Conservation (phyloP, 441 rosid genomes). For the Adansonia gregorii region DNA sequence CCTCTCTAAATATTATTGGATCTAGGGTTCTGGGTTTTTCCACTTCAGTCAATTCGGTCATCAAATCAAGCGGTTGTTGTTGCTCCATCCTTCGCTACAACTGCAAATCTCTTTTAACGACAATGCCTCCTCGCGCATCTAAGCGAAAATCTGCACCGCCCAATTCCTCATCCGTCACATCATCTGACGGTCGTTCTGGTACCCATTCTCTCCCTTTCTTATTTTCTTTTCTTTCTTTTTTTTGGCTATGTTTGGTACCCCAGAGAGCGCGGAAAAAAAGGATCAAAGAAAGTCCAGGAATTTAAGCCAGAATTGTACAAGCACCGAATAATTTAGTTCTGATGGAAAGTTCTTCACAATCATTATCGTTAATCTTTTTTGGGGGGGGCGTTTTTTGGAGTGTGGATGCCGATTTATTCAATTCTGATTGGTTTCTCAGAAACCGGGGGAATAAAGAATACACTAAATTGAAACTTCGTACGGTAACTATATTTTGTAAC, state of each 20-base stretch:
- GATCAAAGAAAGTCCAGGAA: not conserved
- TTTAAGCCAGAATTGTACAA: not conserved
- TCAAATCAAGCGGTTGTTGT: conserved; percentile 35
- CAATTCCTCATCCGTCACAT: conserved; percentile 38
- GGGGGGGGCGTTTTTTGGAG: no score
- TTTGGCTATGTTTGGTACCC: conserved; percentile 22
- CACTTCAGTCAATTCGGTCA: conserved; percentile 9
- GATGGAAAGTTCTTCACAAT: not conserved
- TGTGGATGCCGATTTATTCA: conserved; percentile 4
- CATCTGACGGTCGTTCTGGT: conserved; percentile 44
- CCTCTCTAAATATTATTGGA: conserved; percentile 18
- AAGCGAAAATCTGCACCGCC: conserved; percentile 53
- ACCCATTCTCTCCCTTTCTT: not conserved
- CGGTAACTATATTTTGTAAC: not conserved
- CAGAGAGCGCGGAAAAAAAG: conserved; percentile 20
- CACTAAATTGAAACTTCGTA: not conserved
- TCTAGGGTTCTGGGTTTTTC: conserved; percentile 35
- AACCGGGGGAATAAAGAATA: conserved; percentile 11
- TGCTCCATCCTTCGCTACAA: not conserved
- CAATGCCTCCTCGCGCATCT: conserved; percentile 51
- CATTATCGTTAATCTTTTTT: not conserved
- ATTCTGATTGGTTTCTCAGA: conserved; percentile 13
- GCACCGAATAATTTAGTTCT: not conserved
- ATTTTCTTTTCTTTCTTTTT: not conserved
- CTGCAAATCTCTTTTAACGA: conserved; percentile 6